Percentiles rank a stretch among this genome's conserved stretches.
Evolutionary conservation across 2,329 filamentous ascomycete genomes (phyloP).

Genomic region (Ophiostoma tasmaniense): DNA sequence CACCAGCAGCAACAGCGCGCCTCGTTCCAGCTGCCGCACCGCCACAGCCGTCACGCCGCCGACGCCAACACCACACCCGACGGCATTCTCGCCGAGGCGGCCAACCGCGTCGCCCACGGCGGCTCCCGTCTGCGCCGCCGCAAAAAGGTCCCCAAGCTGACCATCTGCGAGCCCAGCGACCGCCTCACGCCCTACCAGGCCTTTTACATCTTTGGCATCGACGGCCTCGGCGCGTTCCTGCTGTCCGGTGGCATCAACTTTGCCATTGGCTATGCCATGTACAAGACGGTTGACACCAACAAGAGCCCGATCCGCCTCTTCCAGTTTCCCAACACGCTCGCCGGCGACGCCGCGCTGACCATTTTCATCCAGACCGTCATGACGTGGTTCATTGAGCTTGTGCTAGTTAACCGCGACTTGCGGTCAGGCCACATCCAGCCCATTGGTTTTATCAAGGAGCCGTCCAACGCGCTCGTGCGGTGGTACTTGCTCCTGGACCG

Average conservation of each 20-base stretch:
- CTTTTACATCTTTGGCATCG: conserved; percentile 41
- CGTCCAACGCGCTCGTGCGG: conserved; percentile 27
- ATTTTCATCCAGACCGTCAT: conserved; percentile 42
- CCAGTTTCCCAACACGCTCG: conserved; percentile 42
- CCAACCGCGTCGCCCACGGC: conserved; percentile 14
- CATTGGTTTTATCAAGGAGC: conserved; percentile 37
- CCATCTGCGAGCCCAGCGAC: conserved; percentile 29
- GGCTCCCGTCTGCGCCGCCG: conserved; percentile 1
- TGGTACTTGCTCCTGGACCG: conserved; percentile 39
- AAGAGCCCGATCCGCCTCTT: conserved; percentile 39
- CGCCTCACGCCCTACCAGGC: conserved; percentile 36
- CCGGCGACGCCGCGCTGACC: conserved; percentile 43
- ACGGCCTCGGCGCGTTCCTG: conserved; percentile 39
- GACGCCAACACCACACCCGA: conserved; percentile 4
- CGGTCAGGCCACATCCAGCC: conserved; percentile 37
- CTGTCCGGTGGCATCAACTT: conserved; percentile 45
- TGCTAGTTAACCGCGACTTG: conserved; percentile 42
- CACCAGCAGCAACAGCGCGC: conserved; percentile 3
- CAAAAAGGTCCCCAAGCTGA: conserved; percentile 18
- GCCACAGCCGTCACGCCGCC: background rate
- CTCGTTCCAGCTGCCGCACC: conserved; percentile 6
- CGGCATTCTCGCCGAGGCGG: conserved; percentile 19
- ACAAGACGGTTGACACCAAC: conserved; percentile 32
- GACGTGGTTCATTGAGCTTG: conserved; percentile 43
- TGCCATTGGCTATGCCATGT: conserved; percentile 44